Percentiles rank a stretch among this genome's conserved stretches.
Evolutionary conservation across 1,139 yeast species (phyloP).

Genomic region (Chernovozyma sophiae-reginae): DNA sequence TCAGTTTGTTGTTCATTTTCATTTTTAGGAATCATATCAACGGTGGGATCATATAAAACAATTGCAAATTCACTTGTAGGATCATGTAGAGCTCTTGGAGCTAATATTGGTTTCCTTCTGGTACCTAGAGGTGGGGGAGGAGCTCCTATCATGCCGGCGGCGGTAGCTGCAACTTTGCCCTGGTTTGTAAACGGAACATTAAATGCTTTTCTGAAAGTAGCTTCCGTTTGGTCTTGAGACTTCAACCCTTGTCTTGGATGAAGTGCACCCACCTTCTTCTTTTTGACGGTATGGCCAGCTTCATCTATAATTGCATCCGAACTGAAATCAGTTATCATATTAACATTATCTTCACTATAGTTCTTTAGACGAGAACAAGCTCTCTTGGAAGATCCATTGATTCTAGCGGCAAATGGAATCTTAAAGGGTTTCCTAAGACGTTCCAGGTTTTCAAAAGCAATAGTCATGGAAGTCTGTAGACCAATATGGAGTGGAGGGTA

Average conservation of each 20-base stretch:
- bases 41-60: conserved; percentile 91
- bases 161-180: conserved; percentile 15
- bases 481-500: too few relatives aligned
- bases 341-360: conserved; percentile 13
- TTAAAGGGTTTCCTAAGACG: conserved; percentile 39
- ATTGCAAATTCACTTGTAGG: conserved; percentile 93
- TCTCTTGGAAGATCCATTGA: conserved; percentile 11
- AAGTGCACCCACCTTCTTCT: conserved; percentile 47
- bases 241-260: conserved; percentile 37
- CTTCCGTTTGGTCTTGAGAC: conserved; percentile 28
- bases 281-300: conserved; percentile 20
- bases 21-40: conserved; percentile 55
- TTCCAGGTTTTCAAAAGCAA: conserved; percentile 22
- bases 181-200: conserved; percentile 46
- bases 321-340: not conserved
- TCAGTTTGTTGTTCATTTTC: conserved; percentile 24
- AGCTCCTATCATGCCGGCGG: not conserved
- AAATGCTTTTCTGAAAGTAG: conserved; percentile 39
- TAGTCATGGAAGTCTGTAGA: too few relatives aligned
- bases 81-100: conserved; percentile 89
- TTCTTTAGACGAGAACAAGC: conserved; percentile 13
- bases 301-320: conserved; percentile 16
- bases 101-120: conserved; percentile 59
- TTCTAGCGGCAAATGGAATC: conserved; percentile 35
- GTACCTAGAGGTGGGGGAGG: conserved; percentile 86